Base-by-base conservation (phyloP, 768 basidiomycete species). In the Lyophyllum shimeji region DNA sequence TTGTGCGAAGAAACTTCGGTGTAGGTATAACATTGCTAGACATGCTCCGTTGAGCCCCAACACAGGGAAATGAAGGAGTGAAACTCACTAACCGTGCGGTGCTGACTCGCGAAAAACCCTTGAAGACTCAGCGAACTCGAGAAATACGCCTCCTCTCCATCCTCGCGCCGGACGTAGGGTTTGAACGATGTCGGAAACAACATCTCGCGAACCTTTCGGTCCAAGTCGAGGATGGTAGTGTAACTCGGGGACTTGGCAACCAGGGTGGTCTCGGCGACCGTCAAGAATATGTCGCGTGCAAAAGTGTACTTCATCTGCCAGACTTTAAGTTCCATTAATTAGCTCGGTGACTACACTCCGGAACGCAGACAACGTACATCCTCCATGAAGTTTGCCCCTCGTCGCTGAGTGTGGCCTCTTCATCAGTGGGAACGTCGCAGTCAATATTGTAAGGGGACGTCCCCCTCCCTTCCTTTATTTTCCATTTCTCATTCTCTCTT, bases 301-400 rank as follows among this genome's bases (percentile, higher is more conserved):
- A 85, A 84, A 0, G 67, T 66, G 61, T 83, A 79, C 58, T 83
- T 84, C 74, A 82, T 81, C 9, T 74, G 71, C 82, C 82, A 84
- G 59, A 82, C 83, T 86, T 50, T 17, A 27, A 15, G 12, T 27
- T 7, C n/a, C n/a, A n/a, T n/a, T n/a, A n/a, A n/a, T n/a, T n/a
- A n/a, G 25, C 4, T 23, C 17, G 17, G 13, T 15, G n/a, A n/a
- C 18, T 4, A 25, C n/a, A 23, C 40, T 6, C n/a, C 4, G n/a
- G 39, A 37, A 21, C 27, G 42, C 39, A 42, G 17, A 9, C 7
- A 3, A 73, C 80, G 49, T 68, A 85, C 83, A 83, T 52, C 83
- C 83, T 53, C 67, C 72, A 51, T 80, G 73, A 9, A 71, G 64
- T 42, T 79, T 73, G 11, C 1, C 82, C 81, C 7, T 74, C 61